Percentiles rank a stretch among this genome's conserved stretches.
Evolutionary conservation across 2,329 filamentous ascomycete species (phyloP).

Genomic region (Clarireedia paspali): DNA sequence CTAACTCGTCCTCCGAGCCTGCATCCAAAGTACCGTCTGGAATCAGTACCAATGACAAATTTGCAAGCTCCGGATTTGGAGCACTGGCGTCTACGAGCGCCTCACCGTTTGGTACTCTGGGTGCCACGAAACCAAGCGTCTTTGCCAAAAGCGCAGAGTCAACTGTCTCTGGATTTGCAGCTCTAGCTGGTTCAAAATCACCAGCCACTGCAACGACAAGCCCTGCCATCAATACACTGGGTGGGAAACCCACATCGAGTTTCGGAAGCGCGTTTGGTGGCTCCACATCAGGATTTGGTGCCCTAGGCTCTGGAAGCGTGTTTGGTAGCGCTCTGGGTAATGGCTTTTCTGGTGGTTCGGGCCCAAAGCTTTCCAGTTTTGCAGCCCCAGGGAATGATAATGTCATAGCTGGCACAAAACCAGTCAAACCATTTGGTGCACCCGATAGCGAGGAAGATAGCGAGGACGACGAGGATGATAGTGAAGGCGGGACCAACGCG

Average conservation of each 20-base stretch:
- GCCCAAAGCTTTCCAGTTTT: slow-evolving; percentile 56
- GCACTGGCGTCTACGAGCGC: slow-evolving; percentile 52
- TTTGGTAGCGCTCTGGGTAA: slow-evolving; percentile 35
- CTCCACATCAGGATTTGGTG: slow-evolving; percentile 26
- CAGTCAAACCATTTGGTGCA: slow-evolving; percentile 68
- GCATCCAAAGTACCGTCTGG: slow-evolving; percentile 16
- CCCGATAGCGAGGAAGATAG: slow-evolving; percentile 58
- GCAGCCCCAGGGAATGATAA: slow-evolving; percentile 50
- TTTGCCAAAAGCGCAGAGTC: slow-evolving; percentile 36
- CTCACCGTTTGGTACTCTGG: slow-evolving; percentile 57
- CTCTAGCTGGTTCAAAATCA: slow-evolving; percentile 31
- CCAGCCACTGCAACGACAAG: slow-evolving; percentile 21
- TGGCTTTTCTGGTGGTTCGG: slow-evolving; percentile 33
- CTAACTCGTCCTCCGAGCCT: slow-evolving; percentile 10
- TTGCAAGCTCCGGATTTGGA: slow-evolving; percentile 61
- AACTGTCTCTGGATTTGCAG: slow-evolving; percentile 40
- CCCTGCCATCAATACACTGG: slow-evolving; percentile 32
- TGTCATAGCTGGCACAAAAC: slow-evolving; percentile 46
- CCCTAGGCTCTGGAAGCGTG: slow-evolving; percentile 33
- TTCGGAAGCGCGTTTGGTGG: slow-evolving; percentile 28
- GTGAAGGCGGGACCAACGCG: slow-evolving; percentile 35
- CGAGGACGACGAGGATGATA: slow-evolving; percentile 35
- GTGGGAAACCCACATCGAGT: slow-evolving; percentile 27
- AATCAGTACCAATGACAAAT: slow-evolving; percentile 32
- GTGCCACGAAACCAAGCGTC: slow-evolving; percentile 39